phyloP scores from a whole-genome alignment of 257 asterid genomes.

The Solanum chiquidenum region DNA sequence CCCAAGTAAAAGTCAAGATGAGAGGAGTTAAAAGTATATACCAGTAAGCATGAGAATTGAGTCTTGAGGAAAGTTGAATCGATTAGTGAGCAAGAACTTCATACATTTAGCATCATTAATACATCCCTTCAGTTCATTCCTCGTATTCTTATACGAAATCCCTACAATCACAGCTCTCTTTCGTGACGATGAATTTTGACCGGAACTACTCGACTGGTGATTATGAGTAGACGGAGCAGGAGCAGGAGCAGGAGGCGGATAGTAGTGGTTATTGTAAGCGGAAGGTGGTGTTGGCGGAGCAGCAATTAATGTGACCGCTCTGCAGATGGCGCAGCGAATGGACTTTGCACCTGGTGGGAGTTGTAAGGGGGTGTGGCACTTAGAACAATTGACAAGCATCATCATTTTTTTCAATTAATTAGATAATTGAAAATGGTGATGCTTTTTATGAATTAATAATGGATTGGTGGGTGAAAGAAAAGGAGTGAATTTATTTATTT shows the following conservation, averaged over 20 bases:
- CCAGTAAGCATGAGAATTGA: conserved; percentile 89
- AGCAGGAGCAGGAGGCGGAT: not conserved
- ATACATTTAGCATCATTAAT: conserved; percentile 87
- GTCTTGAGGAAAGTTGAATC: conserved; percentile 63
- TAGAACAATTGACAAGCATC: conserved; percentile 74
- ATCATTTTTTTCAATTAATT: conserved; percentile 4
- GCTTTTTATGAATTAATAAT: not conserved
- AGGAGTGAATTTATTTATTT: not conserved
- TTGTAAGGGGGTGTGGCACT: conserved; percentile 69
- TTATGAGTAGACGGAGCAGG: conserved; percentile 25
- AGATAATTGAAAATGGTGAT: not conserved
- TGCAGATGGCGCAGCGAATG: conserved; percentile 76
- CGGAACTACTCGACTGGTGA: conserved; percentile 22
- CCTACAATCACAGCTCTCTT: conserved; percentile 84
- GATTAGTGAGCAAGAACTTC: conserved; percentile 50
- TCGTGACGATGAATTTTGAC: conserved; percentile 26
- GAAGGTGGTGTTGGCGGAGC: conserved; percentile 16
- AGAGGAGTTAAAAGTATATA: not conserved
- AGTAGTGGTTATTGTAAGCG: not conserved
- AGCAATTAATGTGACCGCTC: conserved; percentile 56
- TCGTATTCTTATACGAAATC: conserved; percentile 48
- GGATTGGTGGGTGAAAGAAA: not conserved
- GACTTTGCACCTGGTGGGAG: conserved; percentile 77
- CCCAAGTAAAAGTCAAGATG: not conserved
- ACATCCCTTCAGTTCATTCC: conserved; percentile 70